Conservation (phyloP, 495 filamentous ascomycete genomes). For the Penicillium tannophilum region DNA sequence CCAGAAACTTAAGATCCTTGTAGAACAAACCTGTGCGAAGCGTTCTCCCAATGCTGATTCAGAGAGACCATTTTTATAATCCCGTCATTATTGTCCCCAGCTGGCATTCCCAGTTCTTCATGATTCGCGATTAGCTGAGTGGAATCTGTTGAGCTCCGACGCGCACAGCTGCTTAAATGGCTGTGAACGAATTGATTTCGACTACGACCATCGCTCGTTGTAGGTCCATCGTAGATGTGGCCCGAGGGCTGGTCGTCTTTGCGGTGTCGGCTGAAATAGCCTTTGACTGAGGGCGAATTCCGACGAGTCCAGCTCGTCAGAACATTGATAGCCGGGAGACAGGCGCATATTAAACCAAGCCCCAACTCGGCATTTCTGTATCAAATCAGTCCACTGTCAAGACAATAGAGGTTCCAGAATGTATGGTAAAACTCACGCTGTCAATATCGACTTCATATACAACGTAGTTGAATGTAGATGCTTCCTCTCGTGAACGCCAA, state of each 20-base stretch:
- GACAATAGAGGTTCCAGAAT: neutral
- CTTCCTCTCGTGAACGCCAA: slow-evolving; percentile 25
- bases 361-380: slow-evolving; percentile 11
- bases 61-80: slow-evolving; percentile 11
- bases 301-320: neutral
- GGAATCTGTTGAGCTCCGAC: slow-evolving; percentile 2
- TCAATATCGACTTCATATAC: slow-evolving; percentile 13
- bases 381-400: neutral
- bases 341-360: slow-evolving; percentile 10
- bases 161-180: slow-evolving; percentile 1
- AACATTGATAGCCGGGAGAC: slow-evolving; percentile 10
- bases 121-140: neutral
- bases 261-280: neutral
- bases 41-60: slow-evolving; percentile 12
- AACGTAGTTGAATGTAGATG: slow-evolving; percentile 22
- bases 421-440: slow-evolving; percentile 1
- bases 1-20: neutral
- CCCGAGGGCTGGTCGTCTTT: neutral
- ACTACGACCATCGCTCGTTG: neutral
- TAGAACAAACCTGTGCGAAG: slow-evolving; percentile 2
- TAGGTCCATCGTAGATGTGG: slow-evolving; percentile 3
- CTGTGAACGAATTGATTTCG: slow-evolving; percentile 3
- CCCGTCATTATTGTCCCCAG: slow-evolving; percentile 3
- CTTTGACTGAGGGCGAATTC: neutral
- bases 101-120: neutral